A percentile compares a stretch with the other conserved stretches of the same genome.
Evolutionary conservation across 1,139 yeast genomes (phyloP).

Genomic region (Torulaspora pretoriensis): DNA sequence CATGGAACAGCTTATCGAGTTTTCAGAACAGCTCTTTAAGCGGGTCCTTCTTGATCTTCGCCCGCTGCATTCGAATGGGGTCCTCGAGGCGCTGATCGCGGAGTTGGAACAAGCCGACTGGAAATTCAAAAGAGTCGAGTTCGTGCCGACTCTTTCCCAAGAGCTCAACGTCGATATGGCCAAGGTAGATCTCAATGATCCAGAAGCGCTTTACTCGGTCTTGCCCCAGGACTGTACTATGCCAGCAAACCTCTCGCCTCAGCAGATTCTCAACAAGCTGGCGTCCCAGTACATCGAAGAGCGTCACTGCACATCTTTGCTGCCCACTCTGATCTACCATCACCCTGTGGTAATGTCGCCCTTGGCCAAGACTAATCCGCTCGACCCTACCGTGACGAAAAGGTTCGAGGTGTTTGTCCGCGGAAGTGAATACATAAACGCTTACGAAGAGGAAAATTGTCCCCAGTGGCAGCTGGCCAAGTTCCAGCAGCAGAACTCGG

Average conservation of each 20-base stretch:
- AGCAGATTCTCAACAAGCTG: conserved; percentile 60
- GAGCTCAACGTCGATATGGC: conserved; percentile 39
- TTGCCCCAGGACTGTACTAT: conserved; percentile 15
- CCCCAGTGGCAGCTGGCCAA: conserved; percentile 66
- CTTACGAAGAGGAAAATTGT: conserved; percentile 93
- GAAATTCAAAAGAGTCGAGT: conserved; percentile 46
- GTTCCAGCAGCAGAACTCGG: conserved; percentile 52
- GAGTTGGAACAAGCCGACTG: conserved; percentile 29
- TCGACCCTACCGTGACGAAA: conserved; percentile 20
- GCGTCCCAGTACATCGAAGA: conserved; percentile 58
- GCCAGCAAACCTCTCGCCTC: conserved; percentile 38
- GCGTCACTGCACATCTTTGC: conserved; percentile 43
- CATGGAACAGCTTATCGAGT: conserved; percentile 71
- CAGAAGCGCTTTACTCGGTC: conserved; percentile 38
- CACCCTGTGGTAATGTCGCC: conserved; percentile 89
- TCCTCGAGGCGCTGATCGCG: conserved; percentile 44
- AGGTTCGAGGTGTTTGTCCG: conserved; percentile 81
- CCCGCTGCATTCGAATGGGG: conserved; percentile 14
- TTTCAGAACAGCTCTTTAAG: conserved; percentile 58
- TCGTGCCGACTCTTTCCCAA: conserved; percentile 52
- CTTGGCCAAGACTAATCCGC: conserved; percentile 53
- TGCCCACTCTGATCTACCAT: conserved; percentile 72
- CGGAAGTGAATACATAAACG: conserved; percentile 82
- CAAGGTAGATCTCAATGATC: conserved; percentile 38
- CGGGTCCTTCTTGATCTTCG: conserved; percentile 34